Evolutionary conservation across 139 green algal genomes (phyloP).

Genomic region (Chlorella sp.): DNA sequence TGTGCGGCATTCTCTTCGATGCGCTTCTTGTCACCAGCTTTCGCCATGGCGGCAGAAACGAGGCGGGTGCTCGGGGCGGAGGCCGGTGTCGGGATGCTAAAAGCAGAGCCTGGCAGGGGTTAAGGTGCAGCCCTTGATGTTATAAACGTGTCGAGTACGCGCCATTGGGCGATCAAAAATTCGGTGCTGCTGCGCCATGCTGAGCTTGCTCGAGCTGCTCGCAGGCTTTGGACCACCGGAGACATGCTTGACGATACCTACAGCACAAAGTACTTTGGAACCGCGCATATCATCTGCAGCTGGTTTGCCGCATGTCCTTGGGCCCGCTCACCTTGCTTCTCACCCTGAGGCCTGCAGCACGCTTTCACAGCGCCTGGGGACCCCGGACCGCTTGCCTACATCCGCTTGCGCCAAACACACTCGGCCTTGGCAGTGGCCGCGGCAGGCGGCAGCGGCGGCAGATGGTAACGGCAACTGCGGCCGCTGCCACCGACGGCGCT

Average conservation of each 20-base stretch:
- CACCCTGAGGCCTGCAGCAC: background rate
- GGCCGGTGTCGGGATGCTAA: background rate
- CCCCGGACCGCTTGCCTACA: background rate
- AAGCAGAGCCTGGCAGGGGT: background rate
- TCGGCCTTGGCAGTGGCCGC: background rate
- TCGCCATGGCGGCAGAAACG: slow-evolving; percentile 62
- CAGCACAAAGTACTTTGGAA: too few relatives aligned
- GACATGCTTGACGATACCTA: background rate
- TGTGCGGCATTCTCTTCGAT: slow-evolving; percentile 66
- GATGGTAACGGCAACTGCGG: background rate
- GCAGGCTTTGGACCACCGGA: background rate
- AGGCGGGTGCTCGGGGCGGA: background rate
- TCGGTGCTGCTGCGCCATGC: background rate
- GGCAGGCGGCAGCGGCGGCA: background rate
- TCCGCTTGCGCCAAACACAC: background rate
- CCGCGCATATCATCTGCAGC: background rate
- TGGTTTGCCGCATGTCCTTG: background rate
- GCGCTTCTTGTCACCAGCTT: slow-evolving; percentile 72
- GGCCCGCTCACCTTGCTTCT: background rate
- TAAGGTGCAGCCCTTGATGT: background rate
- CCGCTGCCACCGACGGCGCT: background rate
- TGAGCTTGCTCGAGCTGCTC: too few relatives aligned
- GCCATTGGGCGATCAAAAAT: background rate
- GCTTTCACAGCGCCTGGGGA: background rate
- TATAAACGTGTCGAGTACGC: background rate